Evolutionary conservation across 768 basidiomycete genomes (phyloP).

Genomic region (Pulveroboletus ravenelii): DNA sequence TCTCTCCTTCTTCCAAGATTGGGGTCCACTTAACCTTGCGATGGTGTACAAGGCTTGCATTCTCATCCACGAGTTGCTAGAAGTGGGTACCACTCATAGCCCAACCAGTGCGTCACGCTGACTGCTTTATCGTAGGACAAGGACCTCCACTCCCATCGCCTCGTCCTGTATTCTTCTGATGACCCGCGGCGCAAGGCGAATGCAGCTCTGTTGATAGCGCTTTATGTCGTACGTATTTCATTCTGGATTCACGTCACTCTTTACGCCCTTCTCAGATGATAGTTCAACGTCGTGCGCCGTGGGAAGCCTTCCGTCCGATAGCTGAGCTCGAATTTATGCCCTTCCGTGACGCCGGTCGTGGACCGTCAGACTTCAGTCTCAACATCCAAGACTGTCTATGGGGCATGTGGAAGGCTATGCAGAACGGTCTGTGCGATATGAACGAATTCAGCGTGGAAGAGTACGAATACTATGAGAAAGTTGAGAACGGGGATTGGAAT

Average conservation of each 20-base stretch:
- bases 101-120: constrained; percentile 22
- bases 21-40: constrained; percentile 88
- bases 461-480: constrained; percentile 93
- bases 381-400: constrained; percentile 89
- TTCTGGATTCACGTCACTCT: constrained; percentile 7
- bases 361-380: constrained; percentile 88
- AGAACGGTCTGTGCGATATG: constrained; percentile 90
- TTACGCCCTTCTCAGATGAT: constrained; percentile 65
- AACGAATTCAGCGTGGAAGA: constrained; percentile 90
- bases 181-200: constrained; percentile 89
- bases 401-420: constrained; percentile 86
- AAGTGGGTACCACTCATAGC: constrained; percentile 44
- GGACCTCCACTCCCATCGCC: constrained; percentile 62
- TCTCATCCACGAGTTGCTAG: constrained; percentile 82
- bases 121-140: constrained; percentile 53
- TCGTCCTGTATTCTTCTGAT: constrained; percentile 84
- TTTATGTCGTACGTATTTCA: constrained; percentile 72
- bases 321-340: constrained; percentile 91
- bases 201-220: constrained; percentile 88
- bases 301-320: constrained; percentile 93
- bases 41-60: constrained; percentile 94
- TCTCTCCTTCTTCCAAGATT: constrained; percentile 91
- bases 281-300: constrained; percentile 82
- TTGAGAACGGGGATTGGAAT: constrained; percentile 94
- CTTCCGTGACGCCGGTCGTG: constrained; percentile 93